phyloP scores from a whole-genome alignment of 208 protist species.

The Porcisia deanei region DNA sequence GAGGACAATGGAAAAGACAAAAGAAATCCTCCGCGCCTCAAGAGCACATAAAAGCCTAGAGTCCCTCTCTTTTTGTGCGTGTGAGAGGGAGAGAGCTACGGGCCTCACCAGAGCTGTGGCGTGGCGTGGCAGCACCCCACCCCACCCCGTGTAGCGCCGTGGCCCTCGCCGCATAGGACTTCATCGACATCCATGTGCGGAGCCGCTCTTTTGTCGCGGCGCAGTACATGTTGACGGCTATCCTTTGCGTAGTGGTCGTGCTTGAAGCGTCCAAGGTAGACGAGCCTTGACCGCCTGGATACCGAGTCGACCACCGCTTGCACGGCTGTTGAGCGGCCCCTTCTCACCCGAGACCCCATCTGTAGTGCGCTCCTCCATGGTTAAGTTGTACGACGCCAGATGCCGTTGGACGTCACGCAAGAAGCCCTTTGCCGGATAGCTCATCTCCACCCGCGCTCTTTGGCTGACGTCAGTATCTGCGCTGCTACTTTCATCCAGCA shows the following conservation, averaged over 20 bases:
- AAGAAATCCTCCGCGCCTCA: neutral
- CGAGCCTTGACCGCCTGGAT: conserved; percentile 62
- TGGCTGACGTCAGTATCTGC: neutral
- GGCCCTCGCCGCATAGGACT: neutral
- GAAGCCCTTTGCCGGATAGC: conserved; percentile 46
- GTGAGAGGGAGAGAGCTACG: neutral
- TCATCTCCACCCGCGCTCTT: conserved; percentile 4
- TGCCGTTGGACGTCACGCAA: conserved; percentile 57
- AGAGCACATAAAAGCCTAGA: neutral
- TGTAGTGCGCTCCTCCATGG: conserved; percentile 32
- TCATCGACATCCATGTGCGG: neutral
- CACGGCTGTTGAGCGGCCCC: conserved; percentile 41
- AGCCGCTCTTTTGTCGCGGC: neutral
- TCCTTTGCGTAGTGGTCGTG: conserved; percentile 15
- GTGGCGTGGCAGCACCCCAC: neutral
- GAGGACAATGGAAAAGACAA: neutral
- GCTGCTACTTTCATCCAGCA: neutral
- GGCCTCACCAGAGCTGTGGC: neutral
- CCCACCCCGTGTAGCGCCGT: neutral
- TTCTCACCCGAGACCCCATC: conserved; percentile 44
- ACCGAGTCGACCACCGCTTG: conserved; percentile 55
- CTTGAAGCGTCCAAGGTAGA: conserved; percentile 67
- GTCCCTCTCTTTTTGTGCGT: too few species aligned
- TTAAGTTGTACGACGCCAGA: conserved; percentile 45
- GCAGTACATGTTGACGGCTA: neutral